Conservation (phyloP, 2,329 filamentous ascomycete genomes). For the Arthrinium phaeospermum region DNA sequence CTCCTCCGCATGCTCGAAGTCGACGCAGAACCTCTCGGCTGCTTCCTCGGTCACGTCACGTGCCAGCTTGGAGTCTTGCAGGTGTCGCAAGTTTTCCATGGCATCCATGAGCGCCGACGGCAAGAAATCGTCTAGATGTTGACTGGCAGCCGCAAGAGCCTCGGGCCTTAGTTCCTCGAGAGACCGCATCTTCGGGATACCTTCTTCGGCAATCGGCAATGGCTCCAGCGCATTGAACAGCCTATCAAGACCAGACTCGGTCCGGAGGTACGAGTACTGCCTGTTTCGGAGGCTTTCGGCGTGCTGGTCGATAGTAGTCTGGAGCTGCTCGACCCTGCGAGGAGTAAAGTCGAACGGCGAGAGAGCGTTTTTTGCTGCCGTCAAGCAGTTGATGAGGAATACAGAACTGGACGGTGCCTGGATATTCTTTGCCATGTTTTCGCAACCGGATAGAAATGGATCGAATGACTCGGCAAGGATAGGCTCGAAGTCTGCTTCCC, state of each 20-base stretch:
- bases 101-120: slow-evolving; percentile 94
- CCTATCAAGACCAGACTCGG: slow-evolving; percentile 73
- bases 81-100: slow-evolving; percentile 75
- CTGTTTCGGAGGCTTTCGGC: slow-evolving; percentile 64
- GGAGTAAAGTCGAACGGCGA: slow-evolving; percentile 68
- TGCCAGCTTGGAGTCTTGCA: slow-evolving; percentile 75
- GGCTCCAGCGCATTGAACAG: slow-evolving; percentile 64
- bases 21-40: slow-evolving; percentile 80
- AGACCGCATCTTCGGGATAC: slow-evolving; percentile 59
- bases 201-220: slow-evolving; percentile 44
- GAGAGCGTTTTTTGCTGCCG: slow-evolving; percentile 62
- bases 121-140: slow-evolving; percentile 85
- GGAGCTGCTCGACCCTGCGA: slow-evolving; percentile 59
- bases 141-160: slow-evolving; percentile 70
- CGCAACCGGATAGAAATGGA: slow-evolving; percentile 80
- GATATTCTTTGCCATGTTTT: slow-evolving; percentile 69
- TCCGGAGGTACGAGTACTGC: slow-evolving; percentile 75
- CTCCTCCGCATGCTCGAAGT: slow-evolving; percentile 72
- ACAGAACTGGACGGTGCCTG: slow-evolving; percentile 65
- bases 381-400: slow-evolving; percentile 75
- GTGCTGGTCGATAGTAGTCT: slow-evolving; percentile 60
- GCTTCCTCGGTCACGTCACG: slow-evolving; percentile 82
- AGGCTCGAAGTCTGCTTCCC: slow-evolving; percentile 73
- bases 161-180: slow-evolving; percentile 64
- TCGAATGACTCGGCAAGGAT: slow-evolving; percentile 82